phyloP scores from a whole-genome alignment of 2,329 filamentous ascomycete genomes.

The Parascedosporium putredinis region DNA sequence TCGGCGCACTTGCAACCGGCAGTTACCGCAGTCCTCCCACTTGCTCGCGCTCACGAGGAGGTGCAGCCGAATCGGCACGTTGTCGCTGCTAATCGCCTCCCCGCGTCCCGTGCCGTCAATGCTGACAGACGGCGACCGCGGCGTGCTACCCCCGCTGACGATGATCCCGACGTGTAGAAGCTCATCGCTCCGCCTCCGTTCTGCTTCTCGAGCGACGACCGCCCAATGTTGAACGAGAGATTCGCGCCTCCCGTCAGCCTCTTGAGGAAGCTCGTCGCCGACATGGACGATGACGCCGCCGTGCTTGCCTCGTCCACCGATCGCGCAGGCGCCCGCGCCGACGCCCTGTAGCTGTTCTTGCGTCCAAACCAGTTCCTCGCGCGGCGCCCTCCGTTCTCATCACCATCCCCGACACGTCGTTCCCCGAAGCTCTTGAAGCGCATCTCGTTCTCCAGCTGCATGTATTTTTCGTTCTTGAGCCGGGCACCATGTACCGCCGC shows the following conservation, averaged over 20 bases:
- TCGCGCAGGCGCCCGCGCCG: conserved; percentile 48
- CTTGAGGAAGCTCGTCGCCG: conserved; percentile 66
- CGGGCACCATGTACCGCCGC: conserved; percentile 77
- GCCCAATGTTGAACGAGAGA: conserved; percentile 68
- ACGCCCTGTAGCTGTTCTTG: conserved; percentile 55
- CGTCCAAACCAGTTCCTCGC: conserved; percentile 50
- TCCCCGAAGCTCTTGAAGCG: conserved; percentile 63
- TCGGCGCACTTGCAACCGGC: conserved; percentile 68
- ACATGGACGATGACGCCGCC: conserved; percentile 46
- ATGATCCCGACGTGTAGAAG: conserved; percentile 45
- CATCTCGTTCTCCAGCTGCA: conserved; percentile 53
- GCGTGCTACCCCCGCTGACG: conserved; percentile 38
- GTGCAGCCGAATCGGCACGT: conserved; percentile 81
- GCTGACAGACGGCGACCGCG: conserved; percentile 48
- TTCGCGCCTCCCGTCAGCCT: conserved; percentile 63
- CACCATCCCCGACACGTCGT: conserved; percentile 26
- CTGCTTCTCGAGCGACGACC: conserved; percentile 59
- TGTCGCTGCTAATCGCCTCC: conserved; percentile 56
- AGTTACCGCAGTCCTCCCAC: conserved; percentile 88
- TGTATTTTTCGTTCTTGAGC: conserved; percentile 87
- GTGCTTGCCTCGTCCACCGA: conserved; percentile 68
- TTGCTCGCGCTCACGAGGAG: conserved; percentile 64
- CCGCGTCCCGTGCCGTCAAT: conserved; percentile 39
- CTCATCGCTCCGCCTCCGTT: conserved; percentile 44
- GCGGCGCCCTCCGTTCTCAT: conserved; percentile 30